Base-by-base conservation (phyloP, 2,329 filamentous ascomycete genomes). In the Alternaria arbusti region DNA sequence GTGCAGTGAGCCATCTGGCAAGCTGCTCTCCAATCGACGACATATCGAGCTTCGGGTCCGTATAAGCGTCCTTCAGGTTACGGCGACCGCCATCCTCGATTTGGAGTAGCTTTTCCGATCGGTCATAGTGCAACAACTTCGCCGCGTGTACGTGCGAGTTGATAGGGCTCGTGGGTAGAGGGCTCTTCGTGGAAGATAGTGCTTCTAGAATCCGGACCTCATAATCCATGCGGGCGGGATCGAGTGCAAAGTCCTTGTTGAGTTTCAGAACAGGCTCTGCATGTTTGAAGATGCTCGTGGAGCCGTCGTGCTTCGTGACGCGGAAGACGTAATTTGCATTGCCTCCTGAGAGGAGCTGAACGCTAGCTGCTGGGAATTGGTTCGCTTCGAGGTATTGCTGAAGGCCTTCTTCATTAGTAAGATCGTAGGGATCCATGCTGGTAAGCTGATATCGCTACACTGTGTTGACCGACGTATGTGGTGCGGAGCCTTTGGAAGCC, bases 251-350 rank as follows among this genome's bases (percentile, higher is more conserved):
- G 30, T 40, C 43, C 3, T 58, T 64, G 49, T 74, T 74, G 44
- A 59, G 65, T 25, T 67, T 64, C 5, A 79, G 65, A 26, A 75
- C 77, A 8, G 72, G 70, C 5, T 75, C 74, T 22, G 79, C 77
- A 50, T 81, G 78, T 59, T 81, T 81, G 58, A 76, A 74, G 47
- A 81, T 72, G 15, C 45, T 43, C 3, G 68, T 71, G 17, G 58
- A 46, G 28, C 67, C 65, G 26, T 68, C 52, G 2, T 58, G 43
- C 4, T 62, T 49, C 0, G 49, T 66, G 17, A 77, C 64, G 20
- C 78, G 77, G 56, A 77, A 80, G 44, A 79, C 76, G 54, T 74
- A 78, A 55, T 81, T 81, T 20, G 76, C 76, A 6, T 70, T 77
- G 11, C 78, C 78, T 22, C 78, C 79, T 3, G 69, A 69, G 17